Conservation (phyloP, 1,139 yeast genomes). For the Scheffersomyces titani region DNA sequence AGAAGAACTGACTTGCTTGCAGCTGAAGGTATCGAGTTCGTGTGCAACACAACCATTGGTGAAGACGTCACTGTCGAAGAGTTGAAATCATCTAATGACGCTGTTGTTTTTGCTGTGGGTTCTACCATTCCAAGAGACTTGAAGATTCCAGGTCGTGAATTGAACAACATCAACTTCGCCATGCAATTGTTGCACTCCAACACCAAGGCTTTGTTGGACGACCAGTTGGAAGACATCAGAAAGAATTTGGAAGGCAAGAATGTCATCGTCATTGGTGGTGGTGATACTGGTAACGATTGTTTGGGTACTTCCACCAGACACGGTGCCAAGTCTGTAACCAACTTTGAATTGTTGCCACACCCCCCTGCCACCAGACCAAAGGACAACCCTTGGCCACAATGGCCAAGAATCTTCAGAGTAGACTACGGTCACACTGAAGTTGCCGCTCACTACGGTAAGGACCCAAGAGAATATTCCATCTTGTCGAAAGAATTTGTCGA, state of each 20-base stretch:
- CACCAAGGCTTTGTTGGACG: constrained; percentile 86
- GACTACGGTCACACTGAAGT: constrained; percentile 98
- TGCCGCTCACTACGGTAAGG: constrained; percentile 90
- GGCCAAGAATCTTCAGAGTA: constrained; percentile 97
- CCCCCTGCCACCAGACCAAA: constrained; percentile 86
- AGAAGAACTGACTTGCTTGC: constrained; percentile 89
- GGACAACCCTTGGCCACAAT: constrained; percentile 99
- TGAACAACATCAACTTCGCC: constrained; percentile 89
- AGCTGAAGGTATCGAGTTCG: constrained; percentile 86
- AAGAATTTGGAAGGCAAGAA: constrained; percentile 76
- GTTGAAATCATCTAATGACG: constrained; percentile 66
- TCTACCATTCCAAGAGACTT: constrained; percentile 96
- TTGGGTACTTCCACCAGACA: constrained; percentile 97
- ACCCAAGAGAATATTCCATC: constrained; percentile 96
- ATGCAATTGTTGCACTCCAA: constrained; percentile 89
- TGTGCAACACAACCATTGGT: constrained; percentile 78
- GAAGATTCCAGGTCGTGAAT: constrained; percentile 89
- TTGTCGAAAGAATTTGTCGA: constrained; percentile 94
- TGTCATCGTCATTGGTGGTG: constrained; percentile 98
- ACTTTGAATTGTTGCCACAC: constrained; percentile 91
- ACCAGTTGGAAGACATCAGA: constrained; percentile 76
- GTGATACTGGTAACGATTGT: constrained; percentile 99
- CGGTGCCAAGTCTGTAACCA: constrained; percentile 93
- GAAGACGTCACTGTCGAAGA: constrained; percentile 75
- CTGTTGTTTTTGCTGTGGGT: constrained; percentile 92